Evolutionary conservation across 2,329 filamentous ascomycete genomes (phyloP).

Genomic region (Cytospora chrysosperma): DNA sequence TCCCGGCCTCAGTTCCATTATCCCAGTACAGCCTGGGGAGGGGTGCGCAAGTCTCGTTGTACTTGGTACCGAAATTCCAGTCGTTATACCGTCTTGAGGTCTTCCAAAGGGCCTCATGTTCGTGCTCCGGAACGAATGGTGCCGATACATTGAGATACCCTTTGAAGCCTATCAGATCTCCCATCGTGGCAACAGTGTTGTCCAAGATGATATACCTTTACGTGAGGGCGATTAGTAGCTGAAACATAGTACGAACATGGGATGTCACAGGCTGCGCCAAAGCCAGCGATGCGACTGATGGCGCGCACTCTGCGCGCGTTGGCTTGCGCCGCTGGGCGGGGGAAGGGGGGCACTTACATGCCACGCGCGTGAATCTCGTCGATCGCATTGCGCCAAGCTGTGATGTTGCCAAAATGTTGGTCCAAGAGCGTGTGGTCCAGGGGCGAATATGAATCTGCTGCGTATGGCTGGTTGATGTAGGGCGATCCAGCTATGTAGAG

Average conservation of each 20-base stretch:
- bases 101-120: slow-evolving; percentile 59
- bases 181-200: slow-evolving; percentile 64
- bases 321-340: background rate
- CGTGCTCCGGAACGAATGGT: slow-evolving; percentile 48
- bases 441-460: slow-evolving; percentile 56
- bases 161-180: slow-evolving; percentile 58
- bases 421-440: slow-evolving; percentile 64
- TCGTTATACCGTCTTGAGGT: slow-evolving; percentile 53
- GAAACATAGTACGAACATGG: background rate
- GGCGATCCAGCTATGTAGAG: slow-evolving; percentile 63
- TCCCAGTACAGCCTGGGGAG: slow-evolving; percentile 63
- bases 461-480: slow-evolving; percentile 65
- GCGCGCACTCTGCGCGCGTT: background rate
- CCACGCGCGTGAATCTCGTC: slow-evolving; percentile 57
- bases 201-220: slow-evolving; percentile 48
- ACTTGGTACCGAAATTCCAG: slow-evolving; percentile 52
- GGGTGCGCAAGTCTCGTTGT: slow-evolving; percentile 47
- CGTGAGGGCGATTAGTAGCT: background rate
- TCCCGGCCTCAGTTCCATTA: slow-evolving; percentile 50
- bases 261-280: background rate
- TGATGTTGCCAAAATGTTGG: slow-evolving; percentile 59
- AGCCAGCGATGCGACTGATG: background rate
- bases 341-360: slow-evolving; percentile 56
- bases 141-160: slow-evolving; percentile 57
- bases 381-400: slow-evolving; percentile 56